Base-by-base conservation (phyloP, 2,329 filamentous ascomycete species). In the Chaetoscypha palmicola region DNA sequence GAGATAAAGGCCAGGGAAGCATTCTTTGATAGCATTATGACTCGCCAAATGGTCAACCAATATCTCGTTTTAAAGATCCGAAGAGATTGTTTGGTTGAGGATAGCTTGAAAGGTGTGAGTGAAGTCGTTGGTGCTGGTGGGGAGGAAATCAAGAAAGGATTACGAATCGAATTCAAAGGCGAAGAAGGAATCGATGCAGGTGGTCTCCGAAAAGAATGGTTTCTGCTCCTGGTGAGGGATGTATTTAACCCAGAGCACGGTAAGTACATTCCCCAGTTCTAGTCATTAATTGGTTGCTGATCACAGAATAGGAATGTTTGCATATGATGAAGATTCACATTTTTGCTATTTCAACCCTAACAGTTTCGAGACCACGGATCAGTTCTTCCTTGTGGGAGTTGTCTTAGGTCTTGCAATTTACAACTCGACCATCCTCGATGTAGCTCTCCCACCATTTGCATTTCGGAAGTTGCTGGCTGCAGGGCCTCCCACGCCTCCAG, bases 281-380 rank as follows among this genome's bases (percentile, higher is more conserved):
- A 22, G 37, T 34, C 10, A 31, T 10, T 28, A 17, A 28, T 31
- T 11, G 20, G 19, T 3, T 45, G 19, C 21, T 48, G 56, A 50
- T 58, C 21, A 21, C 10, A 37, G 10, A 11, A 5, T 19, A 90
- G 87, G 88, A n/a, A 79, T 96, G 65, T 96, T 96, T 62, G 70
- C 85, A 5, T 95, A 94, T 63, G 90, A 95, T 50, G 87, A 94
- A 40, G 88, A 95, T 57, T 94, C 89, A 2, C 77, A 79, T 36
- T 88, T 85, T 60, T 95, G 90, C 66, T 96, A 95, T 64, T 96
- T 96, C 68, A 95, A 95, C 60, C 85, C 89, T 0, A 79, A 83
- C 60, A 87, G 86, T 12, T 89, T 95, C 55, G 90, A 95, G 62
- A 90, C 86, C 0, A 90, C 87, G 0, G 88, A 95, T 58, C 88